These are phyloP conservation scores for Cyclocybe cylindracea DNA, from an alignment of 768 basidiomycete species.

Conservation along the genomic window DNA sequence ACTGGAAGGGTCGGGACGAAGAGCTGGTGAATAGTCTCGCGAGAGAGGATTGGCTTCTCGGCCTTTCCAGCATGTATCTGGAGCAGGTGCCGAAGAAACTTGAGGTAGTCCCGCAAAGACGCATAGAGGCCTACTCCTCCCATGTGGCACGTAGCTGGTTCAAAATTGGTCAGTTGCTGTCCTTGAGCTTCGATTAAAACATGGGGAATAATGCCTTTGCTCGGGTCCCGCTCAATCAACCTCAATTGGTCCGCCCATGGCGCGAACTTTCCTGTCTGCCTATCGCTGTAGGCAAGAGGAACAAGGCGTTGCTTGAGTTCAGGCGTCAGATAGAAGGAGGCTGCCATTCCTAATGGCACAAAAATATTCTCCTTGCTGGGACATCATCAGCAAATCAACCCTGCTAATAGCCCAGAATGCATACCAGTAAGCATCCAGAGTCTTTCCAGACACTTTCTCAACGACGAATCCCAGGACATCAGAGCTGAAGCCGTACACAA, in stretches of 20 bases:
- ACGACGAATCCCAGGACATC: slow-evolving; percentile 32
- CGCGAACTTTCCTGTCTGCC: slow-evolving; percentile 17
- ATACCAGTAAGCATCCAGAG: slow-evolving; percentile 29
- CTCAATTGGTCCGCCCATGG: slow-evolving; percentile 13
- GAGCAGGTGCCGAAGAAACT: no score
- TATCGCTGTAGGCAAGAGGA: slow-evolving; percentile 17
- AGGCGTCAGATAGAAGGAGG: slow-evolving; percentile 27
- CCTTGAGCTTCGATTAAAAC: background rate
- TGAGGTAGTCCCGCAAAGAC: no score
- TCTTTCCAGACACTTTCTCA: slow-evolving; percentile 26
- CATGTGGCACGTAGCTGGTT: slow-evolving; percentile 18
- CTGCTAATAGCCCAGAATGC: slow-evolving; percentile 3
- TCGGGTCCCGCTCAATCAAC: slow-evolving; percentile 23
- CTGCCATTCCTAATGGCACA: slow-evolving; percentile 25
- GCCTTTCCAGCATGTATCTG: slow-evolving; percentile 10
- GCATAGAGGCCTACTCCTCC: slow-evolving; percentile 26
- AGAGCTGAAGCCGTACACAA: slow-evolving; percentile 29
- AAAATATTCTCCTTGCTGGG: slow-evolving; percentile 30
- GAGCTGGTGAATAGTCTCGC: slow-evolving; percentile 12
- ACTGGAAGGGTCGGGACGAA: slow-evolving; percentile 20
- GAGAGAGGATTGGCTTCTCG: slow-evolving; percentile 12
- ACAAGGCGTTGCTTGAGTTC: slow-evolving; percentile 20
- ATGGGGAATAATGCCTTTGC: slow-evolving; percentile 15
- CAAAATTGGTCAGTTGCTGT: background rate
- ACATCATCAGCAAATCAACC: background rate